A percentile compares a stretch with the other conserved stretches of the same genome.
Evolutionary conservation across 2,329 filamentous ascomycete species (phyloP).

Genomic region (Penicillium corylophilum): DNA sequence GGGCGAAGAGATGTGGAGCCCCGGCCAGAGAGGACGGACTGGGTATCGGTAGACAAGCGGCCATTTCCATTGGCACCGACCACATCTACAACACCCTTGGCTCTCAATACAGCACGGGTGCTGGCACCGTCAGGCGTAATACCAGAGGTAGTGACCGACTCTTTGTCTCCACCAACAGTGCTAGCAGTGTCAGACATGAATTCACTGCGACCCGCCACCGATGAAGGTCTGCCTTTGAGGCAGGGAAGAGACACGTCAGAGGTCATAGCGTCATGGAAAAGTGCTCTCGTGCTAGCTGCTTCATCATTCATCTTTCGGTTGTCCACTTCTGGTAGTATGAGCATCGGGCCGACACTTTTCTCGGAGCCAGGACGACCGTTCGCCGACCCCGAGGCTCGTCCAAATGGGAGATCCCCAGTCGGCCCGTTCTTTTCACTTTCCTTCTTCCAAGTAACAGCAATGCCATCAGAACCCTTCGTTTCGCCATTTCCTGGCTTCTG

Average conservation of each 20-base stretch:
- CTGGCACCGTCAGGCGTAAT: conserved; percentile 27
- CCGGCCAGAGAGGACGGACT: conserved; percentile 16
- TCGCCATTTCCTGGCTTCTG: not conserved
- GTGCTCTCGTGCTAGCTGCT: conserved; percentile 34
- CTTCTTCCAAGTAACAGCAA: conserved; percentile 7
- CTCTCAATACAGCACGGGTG: conserved; percentile 30
- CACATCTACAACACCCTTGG: conserved; percentile 27
- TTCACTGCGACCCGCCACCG: conserved; percentile 29
- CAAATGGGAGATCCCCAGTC: not conserved
- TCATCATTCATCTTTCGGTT: conserved; percentile 27
- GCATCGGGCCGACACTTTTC: conserved; percentile 24
- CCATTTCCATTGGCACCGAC: conserved; percentile 17
- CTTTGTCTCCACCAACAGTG: conserved; percentile 29
- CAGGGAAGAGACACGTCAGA: conserved; percentile 23
- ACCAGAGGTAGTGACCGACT: conserved; percentile 20
- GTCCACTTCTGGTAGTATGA: conserved; percentile 31
- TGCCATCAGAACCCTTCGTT: not conserved
- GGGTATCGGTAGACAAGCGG: conserved; percentile 26
- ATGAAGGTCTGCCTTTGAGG: conserved; percentile 21
- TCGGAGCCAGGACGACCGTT: conserved; percentile 15
- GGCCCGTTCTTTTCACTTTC: conserved; percentile 4
- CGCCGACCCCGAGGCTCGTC: conserved; percentile 5
- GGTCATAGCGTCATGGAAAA: conserved; percentile 29
- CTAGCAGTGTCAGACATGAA: conserved; percentile 29
- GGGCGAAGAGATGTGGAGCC: conserved; percentile 20